Base-by-base conservation (phyloP, 306 rosid genomes). In the Canavalia gladiata region DNA sequence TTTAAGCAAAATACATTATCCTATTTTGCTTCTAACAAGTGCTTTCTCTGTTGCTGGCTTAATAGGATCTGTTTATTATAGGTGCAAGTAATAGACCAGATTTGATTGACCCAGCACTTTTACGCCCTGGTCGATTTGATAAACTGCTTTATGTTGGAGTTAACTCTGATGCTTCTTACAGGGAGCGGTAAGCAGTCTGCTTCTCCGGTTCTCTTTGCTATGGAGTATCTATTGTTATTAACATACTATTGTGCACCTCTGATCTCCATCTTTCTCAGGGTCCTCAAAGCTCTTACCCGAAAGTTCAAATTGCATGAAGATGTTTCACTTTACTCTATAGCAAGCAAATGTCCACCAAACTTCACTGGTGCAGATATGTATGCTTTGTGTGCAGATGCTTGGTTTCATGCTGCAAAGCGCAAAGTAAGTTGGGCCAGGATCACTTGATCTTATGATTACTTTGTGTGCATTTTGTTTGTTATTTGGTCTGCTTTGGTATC, bases 81-180 rank as follows among this genome's bases (percentile, higher is more conserved):
- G 99, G 99, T 42, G 98, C 99, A 81, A 93, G 99, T 84, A 95
- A 95, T 85, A 93, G 99, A 82, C 98, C 99, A 8, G 99, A 95
- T 87, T 87, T 95, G 84, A 95, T 95, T 71, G 99, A 95, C 84
- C 90, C 98, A 34, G 98, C 99, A 79, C 99, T 95, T 83, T 52
- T 91, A 60, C 98, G 94, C 68, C 98, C 98, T 28, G 98, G 99
- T 70, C 88, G 98, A 84, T 95, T 95, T 81, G 99, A 95, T 87
- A 95, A 95, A 84, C 88, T 93, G 82, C 84, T 91, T 52, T 95
- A 93, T 80, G 93, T 93, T 81, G 99, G 99, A 84, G 97, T 95
- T 55, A 88, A 88, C 85, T 88, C 99, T 30, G 96, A 95, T 62
- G 91, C 94, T 50, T 87, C 99, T 67, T 91, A 93, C 82, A 86